Evolutionary conservation across 495 filamentous ascomycete species (phyloP).

Genomic region (Thozetella sp.): DNA sequence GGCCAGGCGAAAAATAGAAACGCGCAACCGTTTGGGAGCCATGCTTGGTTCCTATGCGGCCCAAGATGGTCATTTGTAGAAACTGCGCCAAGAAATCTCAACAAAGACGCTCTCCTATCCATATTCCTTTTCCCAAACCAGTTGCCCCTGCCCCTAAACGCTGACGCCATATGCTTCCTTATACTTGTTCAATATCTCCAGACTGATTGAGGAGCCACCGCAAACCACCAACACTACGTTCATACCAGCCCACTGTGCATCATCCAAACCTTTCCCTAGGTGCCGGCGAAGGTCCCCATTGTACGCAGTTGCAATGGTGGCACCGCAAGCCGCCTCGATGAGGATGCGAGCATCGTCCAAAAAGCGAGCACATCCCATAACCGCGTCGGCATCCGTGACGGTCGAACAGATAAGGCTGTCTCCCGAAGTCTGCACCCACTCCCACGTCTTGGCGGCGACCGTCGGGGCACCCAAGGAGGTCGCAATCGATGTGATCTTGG

Average conservation of each 20-base stretch:
- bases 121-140: neutral
- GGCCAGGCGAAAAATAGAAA: neutral
- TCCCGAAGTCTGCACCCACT: slow-evolving; percentile 46
- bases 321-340: slow-evolving; percentile 86
- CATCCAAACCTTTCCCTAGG: slow-evolving; percentile 58
- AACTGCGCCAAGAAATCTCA: too few relatives aligned
- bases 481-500: slow-evolving; percentile 79
- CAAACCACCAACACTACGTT: slow-evolving; percentile 88
- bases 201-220: slow-evolving; percentile 76
- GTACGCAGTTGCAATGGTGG: slow-evolving; percentile 70
- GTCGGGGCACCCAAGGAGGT: slow-evolving; percentile 74
- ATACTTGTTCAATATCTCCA: slow-evolving; percentile 67
- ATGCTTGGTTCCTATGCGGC: neutral
- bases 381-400: slow-evolving; percentile 79
- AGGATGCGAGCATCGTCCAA: slow-evolving; percentile 82
- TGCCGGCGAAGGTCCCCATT: slow-evolving; percentile 61
- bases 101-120: too few relatives aligned
- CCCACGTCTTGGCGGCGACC: slow-evolving; percentile 74
- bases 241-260: slow-evolving; percentile 52
- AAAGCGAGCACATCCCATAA: slow-evolving; percentile 71
- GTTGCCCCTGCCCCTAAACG: too few relatives aligned
- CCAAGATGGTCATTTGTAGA: neutral
- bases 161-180: slow-evolving; percentile 53
- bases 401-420: slow-evolving; percentile 65
- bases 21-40: neutral